Evolutionary conservation across 2,329 filamentous ascomycete genomes (phyloP), one percentile per base, ranked within the genome.

Genomic region (Phyllosticta citribraziliensis): DNA sequence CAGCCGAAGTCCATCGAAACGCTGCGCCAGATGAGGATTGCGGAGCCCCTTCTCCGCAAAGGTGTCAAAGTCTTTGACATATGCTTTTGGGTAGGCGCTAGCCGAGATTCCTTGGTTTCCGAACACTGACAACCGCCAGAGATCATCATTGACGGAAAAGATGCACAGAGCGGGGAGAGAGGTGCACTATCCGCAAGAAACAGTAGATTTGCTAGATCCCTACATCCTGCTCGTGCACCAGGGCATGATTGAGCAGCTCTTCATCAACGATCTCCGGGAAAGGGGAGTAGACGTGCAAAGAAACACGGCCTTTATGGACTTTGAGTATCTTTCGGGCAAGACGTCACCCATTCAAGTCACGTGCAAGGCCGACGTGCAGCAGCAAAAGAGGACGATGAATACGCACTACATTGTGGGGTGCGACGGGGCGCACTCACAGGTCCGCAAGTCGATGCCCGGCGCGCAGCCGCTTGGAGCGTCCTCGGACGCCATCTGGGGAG

Each of bases 1-100:
- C 88, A 91, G 68, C 88, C 88, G 53, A 91, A 91, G 74, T 88
- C 87, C 0, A 88, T 91, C 67, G 88, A 91, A 75, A 91, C 88
- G 0, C 82, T 90, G 67, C 82, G 84, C 64, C 87, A 89, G 73
- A 84, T 91, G 78, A 79, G 86, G 35, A 74, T 90, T n/a, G 85
- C 84, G n/a, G 86, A 89, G 64, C 77, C 82, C 1, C 73, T 91
- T 30, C 73, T 91, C 52, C 82, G 83, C 64, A 82, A 85, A 66
- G 87, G 85, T 30, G 87, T 87, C 56, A 83, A 82, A 54, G 83
- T 91, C 53, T 88, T 87, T 72, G 88, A 91, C 68, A 90, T 91
- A 63, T 80, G 84, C 52, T 89, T 89, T 70, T 91, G 88, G 86
- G 80, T 84, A 70, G 77, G 79, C 52, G 24, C 50, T 24, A 12